Base-by-base conservation (phyloP, 495 filamentous ascomycete genomes). In the Aspergillus diversus region DNA sequence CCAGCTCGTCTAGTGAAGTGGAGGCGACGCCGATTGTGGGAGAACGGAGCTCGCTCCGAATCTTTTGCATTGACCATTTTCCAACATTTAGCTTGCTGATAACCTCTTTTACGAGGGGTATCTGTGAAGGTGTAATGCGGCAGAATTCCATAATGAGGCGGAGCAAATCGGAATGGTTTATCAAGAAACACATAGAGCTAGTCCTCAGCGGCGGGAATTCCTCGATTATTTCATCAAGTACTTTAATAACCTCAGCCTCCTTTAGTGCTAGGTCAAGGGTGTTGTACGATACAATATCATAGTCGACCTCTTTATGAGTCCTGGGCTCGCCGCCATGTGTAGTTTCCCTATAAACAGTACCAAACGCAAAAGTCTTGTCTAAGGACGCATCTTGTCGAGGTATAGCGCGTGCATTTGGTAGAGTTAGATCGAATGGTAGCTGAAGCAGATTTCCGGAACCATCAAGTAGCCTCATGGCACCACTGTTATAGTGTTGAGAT, bases 221-320 rank as follows among this genome's bases (percentile, higher is more conserved):
- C 43, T 89, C 84, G 27, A 96, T 83, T 49, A 97, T 89, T 68
- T 99, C 95, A 70, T 98, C 94, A 49, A 97, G 70, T 7, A 97
- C 92, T 71, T 97, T 98, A 59, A 99, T 87, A 5, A 92, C 90
- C 71, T 99, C 95, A 1, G 95, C 95, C 74, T 99, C 95, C 69
- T 95, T 93, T 55, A 97, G 72, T 0, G 93, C 87, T n/a, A 96
- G 79, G 69, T 98, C 92, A 31, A 91, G 72, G 3, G 87, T 87
- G 63, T 93, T 87, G 55, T 86, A 81, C 0, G 91, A 92, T 15
- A 95, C 82, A 65, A 99, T 92, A 78, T 99, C 96, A 73, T 97
- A 98, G 69, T 98, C 95, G 7, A 93, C 93, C 70, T 98, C 96
- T 48, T 89, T 88, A 73, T 90, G 89, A 57, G 88, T 90, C 65